Evolutionary conservation across 345 rosid genomes (phyloP).

Genomic region (Linum lewisii): DNA sequence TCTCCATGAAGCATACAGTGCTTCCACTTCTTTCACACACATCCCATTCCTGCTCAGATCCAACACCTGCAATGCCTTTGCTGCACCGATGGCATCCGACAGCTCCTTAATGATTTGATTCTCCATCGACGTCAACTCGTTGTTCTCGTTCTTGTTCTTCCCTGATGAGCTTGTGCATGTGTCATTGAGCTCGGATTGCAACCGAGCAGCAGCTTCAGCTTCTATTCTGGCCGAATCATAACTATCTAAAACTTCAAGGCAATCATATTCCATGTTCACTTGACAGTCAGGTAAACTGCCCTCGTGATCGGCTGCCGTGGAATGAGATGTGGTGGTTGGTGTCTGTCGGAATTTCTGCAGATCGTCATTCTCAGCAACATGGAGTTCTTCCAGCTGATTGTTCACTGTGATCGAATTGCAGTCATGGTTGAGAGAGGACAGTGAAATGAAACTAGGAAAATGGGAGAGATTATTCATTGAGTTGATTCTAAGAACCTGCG

Average conservation of each 20-base stretch:
- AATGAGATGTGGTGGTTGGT: not conserved
- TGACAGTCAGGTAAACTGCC: constrained; percentile 12
- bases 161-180: constrained; percentile 42
- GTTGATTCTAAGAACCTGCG: constrained; percentile 36
- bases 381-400: constrained; percentile 59
- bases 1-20: constrained; percentile 56
- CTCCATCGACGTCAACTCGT: constrained; percentile 15
- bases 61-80: constrained; percentile 48
- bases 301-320: not conserved
- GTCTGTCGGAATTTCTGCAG: constrained; percentile 16
- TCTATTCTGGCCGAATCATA: constrained; percentile 41
- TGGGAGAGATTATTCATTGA: not conserved
- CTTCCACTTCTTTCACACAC: constrained; percentile 32
- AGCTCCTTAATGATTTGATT: constrained; percentile 37
- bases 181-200: constrained; percentile 29
- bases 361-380: constrained; percentile 48
- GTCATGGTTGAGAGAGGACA: not conserved
- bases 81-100: constrained; percentile 47
- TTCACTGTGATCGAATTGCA: constrained; percentile 36
- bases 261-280: constrained; percentile 27
- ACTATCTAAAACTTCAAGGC: constrained; percentile 81
- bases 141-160: constrained; percentile 13
- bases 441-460: not conserved
- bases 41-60: constrained; percentile 73
- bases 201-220: constrained; percentile 23